Evolutionary conservation across 2,329 filamentous ascomycete species (phyloP).

Genomic region (Nemania diffusa): DNA sequence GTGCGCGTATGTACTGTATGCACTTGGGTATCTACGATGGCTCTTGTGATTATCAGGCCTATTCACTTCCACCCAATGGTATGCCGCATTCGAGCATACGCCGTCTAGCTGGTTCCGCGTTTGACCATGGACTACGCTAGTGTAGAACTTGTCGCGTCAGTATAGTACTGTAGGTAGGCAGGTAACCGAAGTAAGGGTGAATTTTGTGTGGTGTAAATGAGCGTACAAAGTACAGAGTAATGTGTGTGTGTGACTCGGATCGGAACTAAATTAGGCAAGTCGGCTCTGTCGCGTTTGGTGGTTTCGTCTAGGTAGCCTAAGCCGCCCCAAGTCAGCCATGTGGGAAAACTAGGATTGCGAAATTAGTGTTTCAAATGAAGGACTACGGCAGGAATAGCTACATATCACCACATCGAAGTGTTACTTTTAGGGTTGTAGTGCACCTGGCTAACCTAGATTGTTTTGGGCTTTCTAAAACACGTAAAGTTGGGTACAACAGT

Average conservation of each 20-base stretch:
- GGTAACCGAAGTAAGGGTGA: conserved; percentile 18
- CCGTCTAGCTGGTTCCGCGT: conserved; percentile 1
- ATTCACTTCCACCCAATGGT: conserved; percentile 8
- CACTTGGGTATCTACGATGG: conserved; percentile 18
- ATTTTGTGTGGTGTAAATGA: conserved; percentile 17
- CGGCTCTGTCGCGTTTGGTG: conserved; percentile 43
- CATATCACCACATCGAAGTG: conserved; percentile 24
- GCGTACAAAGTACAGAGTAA: no score
- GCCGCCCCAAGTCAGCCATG: conserved; percentile 36
- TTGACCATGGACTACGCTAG: background rate
- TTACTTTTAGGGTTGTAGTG: background rate
- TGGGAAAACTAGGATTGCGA: conserved; percentile 44
- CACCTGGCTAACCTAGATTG: background rate
- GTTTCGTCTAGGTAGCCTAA: conserved; percentile 48
- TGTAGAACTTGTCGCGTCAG: background rate
- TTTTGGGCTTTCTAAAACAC: background rate
- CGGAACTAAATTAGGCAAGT: conserved; percentile 47
- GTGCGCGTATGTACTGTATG: no score
- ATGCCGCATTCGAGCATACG: background rate
- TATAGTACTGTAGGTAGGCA: background rate
- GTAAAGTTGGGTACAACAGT: no score
- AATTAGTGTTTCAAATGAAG: conserved; percentile 46
- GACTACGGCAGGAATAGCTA: conserved; percentile 42
- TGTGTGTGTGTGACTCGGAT: conserved; percentile 37
- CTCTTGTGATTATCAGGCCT: conserved; percentile 17